Evolutionary conservation across 2,329 filamentous ascomycete genomes (phyloP).

Genomic region (Phyllosticta citriasiana): DNA sequence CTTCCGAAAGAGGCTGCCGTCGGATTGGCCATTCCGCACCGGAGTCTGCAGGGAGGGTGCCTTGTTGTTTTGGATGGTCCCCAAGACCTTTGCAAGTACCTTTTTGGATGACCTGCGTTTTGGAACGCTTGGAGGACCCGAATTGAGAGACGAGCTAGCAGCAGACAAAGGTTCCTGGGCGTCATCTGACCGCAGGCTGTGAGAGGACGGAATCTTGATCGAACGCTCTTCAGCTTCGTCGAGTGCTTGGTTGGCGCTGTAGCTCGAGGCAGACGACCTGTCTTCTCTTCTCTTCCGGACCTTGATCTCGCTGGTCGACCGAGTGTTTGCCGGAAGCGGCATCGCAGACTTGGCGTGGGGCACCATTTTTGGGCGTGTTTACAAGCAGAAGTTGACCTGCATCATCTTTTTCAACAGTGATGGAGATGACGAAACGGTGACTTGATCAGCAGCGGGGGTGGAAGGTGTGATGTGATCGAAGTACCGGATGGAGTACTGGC

Average conservation of each 20-base stretch:
- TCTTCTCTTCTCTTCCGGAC: conserved; percentile 9
- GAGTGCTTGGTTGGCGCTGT: neutral
- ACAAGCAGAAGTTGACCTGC: neutral
- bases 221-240: neutral
- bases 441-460: neutral
- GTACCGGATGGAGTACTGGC: neutral
- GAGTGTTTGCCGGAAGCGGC: conserved; percentile 4
- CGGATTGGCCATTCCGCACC: conserved; percentile 15
- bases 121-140: neutral
- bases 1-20: conserved; percentile 19
- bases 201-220: neutral
- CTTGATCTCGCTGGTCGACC: conserved; percentile 8
- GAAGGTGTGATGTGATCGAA: neutral
- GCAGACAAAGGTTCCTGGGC: neutral
- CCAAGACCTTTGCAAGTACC: conserved; percentile 13
- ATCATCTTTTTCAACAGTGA: neutral
- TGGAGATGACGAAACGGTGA: neutral
- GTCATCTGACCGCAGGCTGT: neutral
- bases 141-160: neutral
- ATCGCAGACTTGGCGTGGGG: conserved; percentile 1
- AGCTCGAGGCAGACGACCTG: conserved; percentile 4
- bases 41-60: conserved; percentile 9
- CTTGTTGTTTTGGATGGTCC: conserved; percentile 13
- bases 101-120: conserved; percentile 11
- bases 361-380: conserved; percentile 1